Percentiles rank a stretch among this genome's conserved stretches.
These are phyloP conservation scores for Pseudonitzschia delicatissima DNA, from an alignment of 108 stramenopile species.

Conservation along the genomic window DNA sequence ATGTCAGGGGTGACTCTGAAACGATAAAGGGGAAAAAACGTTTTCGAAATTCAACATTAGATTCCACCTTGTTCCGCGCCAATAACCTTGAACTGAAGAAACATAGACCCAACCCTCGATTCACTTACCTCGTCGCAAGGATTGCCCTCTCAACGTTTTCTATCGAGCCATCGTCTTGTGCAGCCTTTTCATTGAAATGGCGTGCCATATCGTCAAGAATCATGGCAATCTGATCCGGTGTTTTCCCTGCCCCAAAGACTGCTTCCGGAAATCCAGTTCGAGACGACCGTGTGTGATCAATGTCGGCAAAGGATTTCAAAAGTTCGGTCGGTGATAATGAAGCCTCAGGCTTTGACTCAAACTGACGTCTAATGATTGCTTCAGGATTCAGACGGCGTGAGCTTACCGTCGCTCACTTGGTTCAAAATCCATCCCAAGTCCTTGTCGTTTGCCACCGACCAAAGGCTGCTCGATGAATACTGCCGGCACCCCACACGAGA, in stretches of 20 bases:
- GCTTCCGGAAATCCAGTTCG: conserved; percentile 86
- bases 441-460: not conserved
- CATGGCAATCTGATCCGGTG: conserved; percentile 63
- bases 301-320: conserved; percentile 69
- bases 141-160: conserved; percentile 45
- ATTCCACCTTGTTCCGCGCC: not conserved
- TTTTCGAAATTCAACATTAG: not conserved
- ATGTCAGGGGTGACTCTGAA: conserved; percentile 38
- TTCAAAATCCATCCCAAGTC: conserved; percentile 21
- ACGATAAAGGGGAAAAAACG: not conserved
- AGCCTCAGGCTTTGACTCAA: not conserved
- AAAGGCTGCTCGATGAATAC: not conserved
- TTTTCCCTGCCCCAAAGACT: conserved; percentile 80
- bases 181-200: conserved; percentile 51
- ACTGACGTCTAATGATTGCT: conserved; percentile 10
- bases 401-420: conserved; percentile 25
- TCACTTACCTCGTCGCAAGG: conserved; percentile 67
- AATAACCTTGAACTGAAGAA: no score
- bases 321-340: conserved; percentile 40
- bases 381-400: conserved; percentile 27
- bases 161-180: conserved; percentile 4
- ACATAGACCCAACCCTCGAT: no score
- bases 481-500: not conserved
- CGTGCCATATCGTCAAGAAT: conserved; percentile 86
- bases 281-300: conserved; percentile 70